Base-by-base conservation (phyloP, 2,329 filamentous ascomycete species). In the Ramularia collo-cygni region DNA sequence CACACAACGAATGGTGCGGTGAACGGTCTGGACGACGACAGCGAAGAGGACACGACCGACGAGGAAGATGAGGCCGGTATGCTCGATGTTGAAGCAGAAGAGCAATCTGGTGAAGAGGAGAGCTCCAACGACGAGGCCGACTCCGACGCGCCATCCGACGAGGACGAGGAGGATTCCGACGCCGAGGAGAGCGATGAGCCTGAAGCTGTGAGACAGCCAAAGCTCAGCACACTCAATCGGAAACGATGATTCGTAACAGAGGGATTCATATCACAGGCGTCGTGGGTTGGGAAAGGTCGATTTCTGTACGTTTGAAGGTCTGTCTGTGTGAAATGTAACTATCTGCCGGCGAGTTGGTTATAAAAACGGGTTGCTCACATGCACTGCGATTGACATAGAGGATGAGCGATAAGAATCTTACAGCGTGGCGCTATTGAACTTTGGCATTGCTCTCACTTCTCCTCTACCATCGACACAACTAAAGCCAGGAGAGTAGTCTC, bases 1-100 rank as follows among this genome's bases (percentile, higher is more conserved):
- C 21, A 38, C 35, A 26, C 29, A 8, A 35, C 43, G 1, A 48
- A 48, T 29, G 48, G 46, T 4, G 37, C 46, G 26, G 42, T 38
- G 37, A 42, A 48, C 24, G 48, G 38, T 9, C 29, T 38, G 17
- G 43, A 46, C n/a, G 46, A 48, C 27, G 48, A 48, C 12, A 41
- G 38, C 8, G 44, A 42, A 7, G 47, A 35, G 7, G 47, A 46
- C 14, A 48, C 46, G 7, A 53, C 50, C 10, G 47, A 49, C 8
- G 50, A 56, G 17, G 48, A 52, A 28, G 47, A 43, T 8, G 43
- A 33, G 8, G 64, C 69, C 14, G 65, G 60, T 13, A 44, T 75
- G 28, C 53, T 75, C 34, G 72, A 76, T 42, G 69, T 72, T 28
- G 70, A 71, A 52, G 71, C 69, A 3, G 69, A 71, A 47, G 70